Conservation (phyloP, 257 asterid genomes). For the Cruciata laevipes region DNA sequence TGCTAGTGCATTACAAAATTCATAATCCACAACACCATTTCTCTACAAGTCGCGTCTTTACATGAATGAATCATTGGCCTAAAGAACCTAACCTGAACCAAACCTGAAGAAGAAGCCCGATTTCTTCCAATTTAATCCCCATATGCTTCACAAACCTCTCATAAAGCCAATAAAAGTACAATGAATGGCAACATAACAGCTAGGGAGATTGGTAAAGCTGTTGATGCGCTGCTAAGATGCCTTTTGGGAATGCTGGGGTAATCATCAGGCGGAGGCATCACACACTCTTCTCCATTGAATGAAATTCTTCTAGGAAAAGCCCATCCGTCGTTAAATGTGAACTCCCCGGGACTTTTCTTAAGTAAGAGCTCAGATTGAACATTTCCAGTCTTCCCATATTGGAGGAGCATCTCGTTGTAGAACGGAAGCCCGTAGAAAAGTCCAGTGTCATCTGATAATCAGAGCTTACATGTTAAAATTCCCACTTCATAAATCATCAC, state of each 20-base stretch:
- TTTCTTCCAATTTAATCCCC: neutral
- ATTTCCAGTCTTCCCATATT: conserved; percentile 53
- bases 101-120: too few relatives aligned
- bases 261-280: conserved; percentile 56
- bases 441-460: conserved; percentile 57
- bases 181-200: conserved; percentile 15
- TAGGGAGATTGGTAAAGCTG: neutral
- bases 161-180: conserved; percentile 9
- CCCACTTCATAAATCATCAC: neutral
- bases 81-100: neutral
- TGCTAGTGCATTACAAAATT: neutral
- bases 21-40: neutral
- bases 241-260: conserved; percentile 56
- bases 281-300: conserved; percentile 71
- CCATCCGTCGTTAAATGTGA: conserved; percentile 69
- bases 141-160: conserved; percentile 11
- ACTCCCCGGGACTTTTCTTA: conserved; percentile 38
- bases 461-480: neutral
- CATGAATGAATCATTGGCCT: neutral
- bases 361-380: conserved; percentile 69
- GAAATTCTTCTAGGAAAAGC: conserved; percentile 64
- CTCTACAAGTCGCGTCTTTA: neutral
- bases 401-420: conserved; percentile 71
- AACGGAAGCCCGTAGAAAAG: conserved; percentile 56
- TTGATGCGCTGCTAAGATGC: conserved; percentile 1